phyloP scores from a whole-genome alignment of 345 rosid species.

The Eutrema heterophyllum region DNA sequence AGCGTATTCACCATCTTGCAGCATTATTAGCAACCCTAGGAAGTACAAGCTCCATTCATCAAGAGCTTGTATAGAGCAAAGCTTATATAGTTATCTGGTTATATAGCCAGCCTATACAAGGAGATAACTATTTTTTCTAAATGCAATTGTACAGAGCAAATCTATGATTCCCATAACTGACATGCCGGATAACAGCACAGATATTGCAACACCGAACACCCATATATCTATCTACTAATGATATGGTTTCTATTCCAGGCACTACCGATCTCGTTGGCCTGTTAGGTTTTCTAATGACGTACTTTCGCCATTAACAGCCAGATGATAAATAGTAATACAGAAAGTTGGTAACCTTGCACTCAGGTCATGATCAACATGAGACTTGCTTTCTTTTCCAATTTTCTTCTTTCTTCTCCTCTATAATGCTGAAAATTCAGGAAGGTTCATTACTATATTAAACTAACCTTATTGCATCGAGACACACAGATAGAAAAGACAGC shows the following conservation, averaged over 20 bases:
- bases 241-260: neutral
- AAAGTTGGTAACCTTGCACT: conserved; percentile 27
- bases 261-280: neutral
- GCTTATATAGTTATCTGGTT: neutral
- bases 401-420: conserved; percentile 40
- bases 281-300: neutral
- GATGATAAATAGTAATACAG: neutral
- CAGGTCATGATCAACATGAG: conserved; percentile 41
- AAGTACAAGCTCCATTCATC: neutral
- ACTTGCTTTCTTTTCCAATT: conserved; percentile 37
- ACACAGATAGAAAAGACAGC: no score
- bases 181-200: neutral
- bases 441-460: conserved; percentile 21
- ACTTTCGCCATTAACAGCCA: neutral
- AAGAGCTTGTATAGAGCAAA: neutral
- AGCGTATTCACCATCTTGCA: conserved; percentile 6
- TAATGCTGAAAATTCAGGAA: conserved; percentile 42
- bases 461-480: no score
- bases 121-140: neutral
- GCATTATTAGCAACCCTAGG: neutral
- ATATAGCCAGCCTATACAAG: neutral
- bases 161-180: neutral
- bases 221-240: neutral
- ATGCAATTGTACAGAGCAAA: neutral
- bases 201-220: neutral